Base-by-base conservation (phyloP, 164 flowering plant genomes). In the Amborella trichopoda region DNA sequence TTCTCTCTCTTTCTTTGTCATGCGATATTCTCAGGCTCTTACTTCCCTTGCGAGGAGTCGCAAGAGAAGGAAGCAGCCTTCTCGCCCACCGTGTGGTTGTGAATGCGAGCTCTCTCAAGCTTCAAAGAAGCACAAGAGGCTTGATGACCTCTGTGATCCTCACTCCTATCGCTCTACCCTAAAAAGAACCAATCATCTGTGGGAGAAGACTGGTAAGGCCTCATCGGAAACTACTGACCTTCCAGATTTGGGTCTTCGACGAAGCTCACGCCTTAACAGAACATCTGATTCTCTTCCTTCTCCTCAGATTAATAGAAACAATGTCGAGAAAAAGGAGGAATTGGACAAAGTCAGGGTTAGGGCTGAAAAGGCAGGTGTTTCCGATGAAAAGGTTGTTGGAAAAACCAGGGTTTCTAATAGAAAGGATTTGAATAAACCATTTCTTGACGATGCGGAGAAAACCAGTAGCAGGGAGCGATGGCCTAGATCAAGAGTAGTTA, bases 261-360 rank as follows among this genome's bases (percentile, higher is more conserved):
- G 99, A 54, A 91, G 99, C 65, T 46, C 72, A 8, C 65, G 99
- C 52, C 76, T 67, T 30, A 63, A 94, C 23, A 64, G 73, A 17
- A 67, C 82, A 0, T 82, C 96, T 0, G 69, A 40, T 1, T 16
- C 77, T 48, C 93, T 81, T 68, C 58, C 63, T 3, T 81, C 96
- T 2, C 90, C 95, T 0, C 44, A 68, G 0, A 89, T 93, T 1
- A 40, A 50, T 6, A 83, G 49, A 62, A 82, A 68, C 59, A 55
- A 75, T 49, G 51, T 43, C 43, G 73, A 27, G 49, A 11, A 64
- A 43, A 63, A 36, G 24, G 63, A 45, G 21, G 19, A 23, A 22
- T 42, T 24, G 34, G 26, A 19, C 44, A 62, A 26, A 56, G 46
- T 10, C 26, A 50, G 23, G 21, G 53, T 30, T 12, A 27, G 23